Evolutionary conservation across 306 rosid genomes (phyloP).

Genomic region (Prunus persica): DNA sequence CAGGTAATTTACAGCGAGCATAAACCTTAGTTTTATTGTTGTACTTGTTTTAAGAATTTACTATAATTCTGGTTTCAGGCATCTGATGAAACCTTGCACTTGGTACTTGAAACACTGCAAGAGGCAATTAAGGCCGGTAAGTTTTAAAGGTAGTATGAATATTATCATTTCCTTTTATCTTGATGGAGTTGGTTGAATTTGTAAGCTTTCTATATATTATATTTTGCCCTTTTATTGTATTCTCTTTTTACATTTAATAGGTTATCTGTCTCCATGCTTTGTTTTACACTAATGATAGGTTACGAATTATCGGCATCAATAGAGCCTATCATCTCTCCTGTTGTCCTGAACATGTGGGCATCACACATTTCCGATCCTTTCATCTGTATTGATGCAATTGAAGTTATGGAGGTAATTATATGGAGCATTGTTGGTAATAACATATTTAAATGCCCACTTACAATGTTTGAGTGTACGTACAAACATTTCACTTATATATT

Average conservation of each 20-base stretch:
- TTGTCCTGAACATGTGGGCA: slow-evolving; percentile 82
- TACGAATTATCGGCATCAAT: slow-evolving; percentile 52
- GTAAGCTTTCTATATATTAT: not conserved
- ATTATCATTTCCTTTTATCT: not conserved
- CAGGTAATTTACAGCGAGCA: slow-evolving; percentile 45
- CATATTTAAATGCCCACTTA: not conserved
- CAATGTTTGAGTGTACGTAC: not conserved
- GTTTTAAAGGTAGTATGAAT: slow-evolving; percentile 7
- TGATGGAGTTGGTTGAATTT: slow-evolving; percentile 3
- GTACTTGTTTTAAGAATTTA: slow-evolving; percentile 20
- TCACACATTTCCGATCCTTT: slow-evolving; percentile 88
- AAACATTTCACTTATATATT: not conserved
- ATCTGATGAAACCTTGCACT: slow-evolving; percentile 83
- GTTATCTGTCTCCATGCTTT: slow-evolving; percentile 20
- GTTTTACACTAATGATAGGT: slow-evolving; percentile 41
- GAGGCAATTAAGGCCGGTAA: slow-evolving; percentile 73
- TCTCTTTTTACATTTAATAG: not conserved
- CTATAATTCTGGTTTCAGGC: slow-evolving; percentile 58
- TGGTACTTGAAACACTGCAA: slow-evolving; percentile 88
- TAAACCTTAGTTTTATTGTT: slow-evolving; percentile 18
- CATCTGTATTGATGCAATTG: slow-evolving; percentile 86
- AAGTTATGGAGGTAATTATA: slow-evolving; percentile 85
- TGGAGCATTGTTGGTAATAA: slow-evolving; percentile 17
- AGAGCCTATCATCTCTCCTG: slow-evolving; percentile 77
- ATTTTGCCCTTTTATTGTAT: not conserved